These are phyloP conservation scores for Coemansia sp. DNA, from an alignment of 192 early-diverging fungal species.

Conservation along the genomic window DNA sequence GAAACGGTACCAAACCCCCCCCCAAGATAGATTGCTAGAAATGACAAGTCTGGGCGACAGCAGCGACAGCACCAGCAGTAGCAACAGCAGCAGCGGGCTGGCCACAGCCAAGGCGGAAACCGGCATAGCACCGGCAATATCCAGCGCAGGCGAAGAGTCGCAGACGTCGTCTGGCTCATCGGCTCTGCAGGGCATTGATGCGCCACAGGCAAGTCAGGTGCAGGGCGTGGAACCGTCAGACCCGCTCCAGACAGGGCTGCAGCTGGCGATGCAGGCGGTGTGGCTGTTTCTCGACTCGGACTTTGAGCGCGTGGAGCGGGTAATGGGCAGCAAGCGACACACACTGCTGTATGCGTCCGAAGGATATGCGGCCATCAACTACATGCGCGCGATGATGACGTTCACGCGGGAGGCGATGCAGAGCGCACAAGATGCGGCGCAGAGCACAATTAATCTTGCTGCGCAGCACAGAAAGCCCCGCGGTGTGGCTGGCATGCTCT, in stretches of 20 bases:
- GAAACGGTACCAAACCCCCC: no score
- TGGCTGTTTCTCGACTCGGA: constrained; percentile 78
- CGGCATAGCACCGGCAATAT: no score
- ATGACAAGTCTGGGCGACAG: no score
- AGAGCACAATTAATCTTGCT: constrained; percentile 64
- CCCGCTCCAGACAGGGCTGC: constrained; percentile 61
- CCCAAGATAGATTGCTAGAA: no score
- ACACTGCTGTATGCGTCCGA: constrained; percentile 72
- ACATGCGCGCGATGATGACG: constrained; percentile 72
- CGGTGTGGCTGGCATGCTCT: constrained; percentile 36
- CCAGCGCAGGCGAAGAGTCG: not conserved
- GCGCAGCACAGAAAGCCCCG: constrained; percentile 63
- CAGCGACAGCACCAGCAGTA: no score
- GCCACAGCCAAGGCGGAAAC: no score
- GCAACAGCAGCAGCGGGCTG: no score
- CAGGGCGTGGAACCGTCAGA: constrained; percentile 34
- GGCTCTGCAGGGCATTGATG: not conserved
- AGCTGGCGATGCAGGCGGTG: constrained; percentile 58
- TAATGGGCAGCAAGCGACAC: constrained; percentile 55
- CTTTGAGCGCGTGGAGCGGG: constrained; percentile 67
- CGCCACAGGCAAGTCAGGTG: constrained; percentile 15
- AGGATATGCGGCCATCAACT: constrained; percentile 70
- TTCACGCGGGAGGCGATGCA: constrained; percentile 73
- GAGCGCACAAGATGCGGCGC: constrained; percentile 62
- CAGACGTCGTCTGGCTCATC: not conserved